Base-by-base conservation (phyloP, 345 rosid species). In the Kandelia obovata region DNA sequence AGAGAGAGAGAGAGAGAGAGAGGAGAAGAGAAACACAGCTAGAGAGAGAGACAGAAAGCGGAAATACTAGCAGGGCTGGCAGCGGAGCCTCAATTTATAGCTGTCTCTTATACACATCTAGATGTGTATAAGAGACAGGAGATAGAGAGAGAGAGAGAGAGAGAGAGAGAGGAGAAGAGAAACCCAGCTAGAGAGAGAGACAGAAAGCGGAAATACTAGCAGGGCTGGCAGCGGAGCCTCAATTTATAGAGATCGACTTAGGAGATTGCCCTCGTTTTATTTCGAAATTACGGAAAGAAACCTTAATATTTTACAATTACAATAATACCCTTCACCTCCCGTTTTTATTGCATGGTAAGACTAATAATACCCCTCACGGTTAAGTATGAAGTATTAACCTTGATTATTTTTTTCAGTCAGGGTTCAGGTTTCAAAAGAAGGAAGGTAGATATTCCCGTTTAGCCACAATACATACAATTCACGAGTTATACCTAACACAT, bases 51-150 rank as follows among this genome's bases (percentile, higher is more conserved):
- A 19, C 1, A 1, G 46, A 21, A 26, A 17, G 5, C 9, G 9
- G 19, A 16, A 53, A 28, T 30, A 21, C 21, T 21, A 31, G 53
- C 25, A 0, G 0, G 1, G 6, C 1, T 35, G 9, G 19, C 26
- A 47, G 31, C 26, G 27, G 9, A 10, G 30, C 15, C 46, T 19
- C 0, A 25, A 66, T 61, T 66, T 73, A 66, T 73, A 73, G 71
- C n/a, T n/a, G n/a, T n/a, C n/a, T n/a, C n/a, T n/a, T n/a, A n/a
- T n/a, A n/a, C n/a, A n/a, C n/a, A n/a, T n/a, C n/a, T n/a, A n/a
- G n/a, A n/a, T n/a, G n/a, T n/a, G n/a, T n/a, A n/a, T n/a, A n/a
- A n/a, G n/a, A n/a, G n/a, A n/a, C n/a, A n/a, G n/a, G n/a, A n/a
- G n/a, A n/a, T n/a, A n/a, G n/a, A 7, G 27, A 1, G 1, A 57